These are phyloP conservation scores for Nicotiana rustica DNA, from an alignment of 305 asterid species.

Conservation along the genomic window DNA sequence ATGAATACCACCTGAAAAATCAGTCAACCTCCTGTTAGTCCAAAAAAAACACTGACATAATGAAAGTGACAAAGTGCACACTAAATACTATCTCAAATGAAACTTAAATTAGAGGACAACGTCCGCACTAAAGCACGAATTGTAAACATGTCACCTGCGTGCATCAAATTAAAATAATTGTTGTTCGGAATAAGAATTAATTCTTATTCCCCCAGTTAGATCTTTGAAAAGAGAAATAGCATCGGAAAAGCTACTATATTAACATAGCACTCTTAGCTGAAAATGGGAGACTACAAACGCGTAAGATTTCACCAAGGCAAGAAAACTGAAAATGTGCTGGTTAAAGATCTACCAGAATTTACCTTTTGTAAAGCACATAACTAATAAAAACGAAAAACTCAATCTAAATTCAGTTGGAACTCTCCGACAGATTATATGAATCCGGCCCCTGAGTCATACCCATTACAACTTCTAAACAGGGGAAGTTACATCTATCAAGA, in stretches of 20 bases:
- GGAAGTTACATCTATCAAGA: neutral
- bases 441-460: neutral
- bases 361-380: neutral
- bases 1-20: slow-evolving; percentile 83
- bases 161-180: neutral
- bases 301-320: too few relatives aligned
- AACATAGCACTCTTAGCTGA: neutral
- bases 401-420: slow-evolving; percentile 8
- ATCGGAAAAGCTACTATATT: neutral
- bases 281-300: neutral
- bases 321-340: neutral
- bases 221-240: slow-evolving; percentile 26
- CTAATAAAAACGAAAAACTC: neutral
- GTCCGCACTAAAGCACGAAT: neutral
- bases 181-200: neutral
- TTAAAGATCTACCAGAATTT: neutral
- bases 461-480: slow-evolving; percentile 10
- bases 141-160: neutral
- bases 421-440: neutral
- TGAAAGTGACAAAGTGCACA: neutral
- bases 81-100: neutral
- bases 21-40: slow-evolving; percentile 21
- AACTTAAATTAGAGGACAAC: neutral
- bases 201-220: neutral
- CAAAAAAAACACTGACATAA: neutral